Conservation (phyloP, 2,329 filamentous ascomycete genomes). For the Aspergillus sp. region DNA sequence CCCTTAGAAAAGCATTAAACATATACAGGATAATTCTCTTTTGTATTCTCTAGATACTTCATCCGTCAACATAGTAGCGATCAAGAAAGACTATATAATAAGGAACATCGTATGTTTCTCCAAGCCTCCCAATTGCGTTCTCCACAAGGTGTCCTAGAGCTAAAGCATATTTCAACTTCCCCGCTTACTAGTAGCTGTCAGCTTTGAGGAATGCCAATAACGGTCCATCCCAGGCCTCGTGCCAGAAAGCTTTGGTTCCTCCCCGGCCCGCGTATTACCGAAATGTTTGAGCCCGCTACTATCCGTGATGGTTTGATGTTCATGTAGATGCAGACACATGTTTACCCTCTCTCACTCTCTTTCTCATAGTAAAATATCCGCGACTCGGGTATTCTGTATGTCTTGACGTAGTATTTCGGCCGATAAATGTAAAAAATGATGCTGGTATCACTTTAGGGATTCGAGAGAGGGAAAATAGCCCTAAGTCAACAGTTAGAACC, state of each 20-base stretch:
- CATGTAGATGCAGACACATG: not conserved
- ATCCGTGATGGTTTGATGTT: not conserved
- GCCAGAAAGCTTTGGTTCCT: not conserved
- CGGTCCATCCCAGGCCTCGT: not conserved
- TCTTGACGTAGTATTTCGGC: too few species aligned
- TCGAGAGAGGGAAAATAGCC: too few species aligned
- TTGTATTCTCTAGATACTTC: too few species aligned
- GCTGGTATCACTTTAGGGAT: too few species aligned
- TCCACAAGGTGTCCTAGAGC: not conserved
- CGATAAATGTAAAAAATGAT: too few species aligned
- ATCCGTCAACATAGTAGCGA: too few species aligned
- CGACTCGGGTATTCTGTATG: not conserved
- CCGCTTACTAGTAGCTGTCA: not conserved
- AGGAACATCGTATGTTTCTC: too few species aligned
- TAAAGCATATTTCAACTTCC: not conserved
- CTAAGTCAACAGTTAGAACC: too few species aligned
- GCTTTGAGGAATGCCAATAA: not conserved
- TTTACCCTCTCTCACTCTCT: not conserved
- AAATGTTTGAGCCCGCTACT: not conserved
- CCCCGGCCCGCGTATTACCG: not conserved
- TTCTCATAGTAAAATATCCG: not conserved
- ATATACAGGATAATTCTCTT: too few species aligned
- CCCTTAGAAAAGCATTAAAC: too few species aligned
- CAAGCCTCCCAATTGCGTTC: not conserved
- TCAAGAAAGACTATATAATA: too few species aligned